Conservation (phyloP, 2,329 filamentous ascomycete genomes). For the Ophiosphaerella herpotricha region DNA sequence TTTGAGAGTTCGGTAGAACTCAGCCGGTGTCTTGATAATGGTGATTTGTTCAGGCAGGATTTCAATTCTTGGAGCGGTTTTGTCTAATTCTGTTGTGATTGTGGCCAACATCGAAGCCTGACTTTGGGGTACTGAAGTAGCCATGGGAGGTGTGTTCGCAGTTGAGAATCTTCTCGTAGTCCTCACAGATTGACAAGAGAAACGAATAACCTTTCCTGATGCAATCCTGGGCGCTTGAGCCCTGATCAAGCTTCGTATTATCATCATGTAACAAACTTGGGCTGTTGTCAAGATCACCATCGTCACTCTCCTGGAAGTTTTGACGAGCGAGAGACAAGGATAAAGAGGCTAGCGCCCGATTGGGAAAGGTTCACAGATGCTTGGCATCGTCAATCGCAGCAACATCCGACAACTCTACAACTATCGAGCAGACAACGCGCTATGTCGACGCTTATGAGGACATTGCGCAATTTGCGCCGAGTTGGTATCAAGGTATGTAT, state of each 20-base stretch:
- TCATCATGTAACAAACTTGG: conserved; percentile 29
- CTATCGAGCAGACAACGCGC: conserved; percentile 42
- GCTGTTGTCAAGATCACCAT: conserved; percentile 3
- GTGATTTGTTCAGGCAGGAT: conserved; percentile 78
- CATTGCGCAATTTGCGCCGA: conserved; percentile 82
- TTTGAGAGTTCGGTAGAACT: conserved; percentile 92
- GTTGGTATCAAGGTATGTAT: conserved; percentile 79
- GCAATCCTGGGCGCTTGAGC: conserved; percentile 24
- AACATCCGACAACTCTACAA: conserved; percentile 23
- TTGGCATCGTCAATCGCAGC: conserved; percentile 32
- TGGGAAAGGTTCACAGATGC: conserved; percentile 9
- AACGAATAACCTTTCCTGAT: conserved; percentile 20
- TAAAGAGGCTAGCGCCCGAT: conserved; percentile 7
- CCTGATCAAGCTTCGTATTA: conserved; percentile 39
- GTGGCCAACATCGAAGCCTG: conserved; percentile 60
- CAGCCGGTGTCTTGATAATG: conserved; percentile 78
- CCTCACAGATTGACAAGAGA: conserved; percentile 18
- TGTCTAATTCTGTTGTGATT: conserved; percentile 78
- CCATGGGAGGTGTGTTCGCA: conserved; percentile 32
- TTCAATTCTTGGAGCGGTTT: conserved; percentile 87
- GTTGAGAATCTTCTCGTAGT: conserved; percentile 41
- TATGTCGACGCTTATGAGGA: conserved; percentile 93
- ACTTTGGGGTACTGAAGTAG: conserved; percentile 47
- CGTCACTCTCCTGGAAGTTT: conserved; percentile 27
- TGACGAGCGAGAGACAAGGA: conserved; percentile 25